Base-by-base conservation (phyloP, 805 yeast genomes). In the Saccharomycopsis lassenensis region DNA sequence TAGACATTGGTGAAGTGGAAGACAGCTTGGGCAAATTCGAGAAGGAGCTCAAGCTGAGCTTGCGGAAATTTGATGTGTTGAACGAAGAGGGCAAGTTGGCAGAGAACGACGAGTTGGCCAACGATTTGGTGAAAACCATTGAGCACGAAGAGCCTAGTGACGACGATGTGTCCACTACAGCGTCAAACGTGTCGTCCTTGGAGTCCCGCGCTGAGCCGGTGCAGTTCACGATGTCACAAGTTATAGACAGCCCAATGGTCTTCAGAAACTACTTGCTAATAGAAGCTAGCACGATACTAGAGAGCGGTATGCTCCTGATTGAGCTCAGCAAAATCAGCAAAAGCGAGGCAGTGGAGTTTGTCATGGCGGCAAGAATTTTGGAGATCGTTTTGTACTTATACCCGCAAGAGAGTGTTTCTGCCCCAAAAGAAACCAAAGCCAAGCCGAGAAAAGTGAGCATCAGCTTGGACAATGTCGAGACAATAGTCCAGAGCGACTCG, bases 341-440 rank as follows among this genome's bases (percentile, higher is more conserved):
- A 17, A 11, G 17, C 8, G 25, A 35, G 7, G 43, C 31, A 6
- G 16, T 11, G 7, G 27, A 35, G 7, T 27, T 39, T 7, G 20
- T 39, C 7, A 19, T 25, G 6, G 33, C 43, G 8, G 16, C 41
- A 12, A 7, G 24, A 5, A 11, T 33, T 5, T 22, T 39, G n/a
- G 41, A 37, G 17, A 25, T 39, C 10, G 41, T 33, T 7, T 10
- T 35, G n/a, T 30, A 22, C 11, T 19, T 36, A 17, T 39, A 31
- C 25, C 39, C 38, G 5, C 16, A 6, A 8, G 23, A 19, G 20
- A 5, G 7, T 15, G 18, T 6, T 7, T 5, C 6, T 6, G 7
- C 12, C 20, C 5, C 16, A 5, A 5, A 7, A 5, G 19, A 19
- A 7, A 22, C 17, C 16, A 7, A 10, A n/a, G 10, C 31, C 12